Conservation (phyloP, 305 asterid genomes). For the Plantago lanceolata region DNA sequence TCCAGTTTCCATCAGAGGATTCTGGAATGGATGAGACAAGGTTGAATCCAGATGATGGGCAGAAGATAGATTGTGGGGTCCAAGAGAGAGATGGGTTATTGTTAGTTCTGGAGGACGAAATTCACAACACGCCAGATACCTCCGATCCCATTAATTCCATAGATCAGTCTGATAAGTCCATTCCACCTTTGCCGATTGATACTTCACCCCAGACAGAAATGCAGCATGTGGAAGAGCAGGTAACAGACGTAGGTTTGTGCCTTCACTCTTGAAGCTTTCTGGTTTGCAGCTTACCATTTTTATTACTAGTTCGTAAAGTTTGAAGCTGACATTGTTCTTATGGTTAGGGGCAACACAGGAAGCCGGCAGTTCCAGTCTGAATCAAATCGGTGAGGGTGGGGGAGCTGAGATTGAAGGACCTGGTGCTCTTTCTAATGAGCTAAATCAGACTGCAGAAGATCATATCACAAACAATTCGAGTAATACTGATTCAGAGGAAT, state of each 20-base stretch:
- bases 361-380: conserved; percentile 43
- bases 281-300: conserved; percentile 18
- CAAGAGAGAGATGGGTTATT: conserved; percentile 33
- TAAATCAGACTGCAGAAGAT: conserved; percentile 29
- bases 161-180: conserved; percentile 32
- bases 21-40: conserved; percentile 27
- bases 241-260: conserved; percentile 99
- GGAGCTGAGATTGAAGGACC: conserved; percentile 40
- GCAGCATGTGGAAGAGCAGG: conserved; percentile 67
- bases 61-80: conserved; percentile 26
- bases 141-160: conserved; percentile 27
- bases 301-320: conserved; percentile 10
- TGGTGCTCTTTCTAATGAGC: conserved; percentile 33
- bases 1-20: conserved; percentile 34
- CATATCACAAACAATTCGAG: conserved; percentile 31
- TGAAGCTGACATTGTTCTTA: conserved; percentile 33
- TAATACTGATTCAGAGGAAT: conserved; percentile 29
- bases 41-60: conserved; percentile 27
- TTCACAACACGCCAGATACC: conserved; percentile 26
- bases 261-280: conserved; percentile 59
- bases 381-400: conserved; percentile 40
- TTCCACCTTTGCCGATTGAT: conserved; percentile 36
- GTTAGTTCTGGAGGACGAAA: conserved; percentile 33
- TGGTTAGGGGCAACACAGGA: conserved; percentile 91
- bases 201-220: conserved; percentile 32